A percentile compares a stretch with the other conserved stretches of the same genome.
Conservation (phyloP, 306 rosid species). For the Trichosanthes cucumerina region DNA sequence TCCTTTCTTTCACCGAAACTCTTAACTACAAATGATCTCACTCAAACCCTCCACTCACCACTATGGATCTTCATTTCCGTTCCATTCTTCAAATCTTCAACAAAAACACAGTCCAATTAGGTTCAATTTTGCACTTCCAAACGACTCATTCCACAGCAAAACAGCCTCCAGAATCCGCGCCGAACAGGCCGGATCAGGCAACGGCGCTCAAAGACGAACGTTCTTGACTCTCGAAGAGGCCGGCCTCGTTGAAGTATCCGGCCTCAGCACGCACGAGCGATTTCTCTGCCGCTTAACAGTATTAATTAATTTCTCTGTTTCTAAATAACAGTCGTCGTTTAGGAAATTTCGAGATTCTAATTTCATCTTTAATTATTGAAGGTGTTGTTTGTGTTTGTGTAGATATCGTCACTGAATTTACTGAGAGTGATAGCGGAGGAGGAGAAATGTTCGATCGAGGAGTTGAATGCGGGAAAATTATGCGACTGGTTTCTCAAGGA, state of each 20-base stretch:
- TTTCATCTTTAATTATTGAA: neutral
- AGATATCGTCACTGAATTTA: constrained; percentile 80
- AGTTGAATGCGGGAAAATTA: constrained; percentile 67
- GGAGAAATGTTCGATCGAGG: constrained; percentile 79
- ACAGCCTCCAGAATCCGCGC: neutral
- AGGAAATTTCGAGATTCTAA: too few species aligned
- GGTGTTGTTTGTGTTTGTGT: neutral
- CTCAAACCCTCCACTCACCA: constrained; percentile 22
- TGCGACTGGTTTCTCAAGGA: constrained; percentile 66
- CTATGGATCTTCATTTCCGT: constrained; percentile 21
- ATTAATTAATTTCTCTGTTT: neutral
- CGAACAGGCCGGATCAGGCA: constrained; percentile 15
- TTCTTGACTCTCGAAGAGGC: constrained; percentile 79
- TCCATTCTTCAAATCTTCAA: constrained; percentile 18
- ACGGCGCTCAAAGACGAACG: constrained; percentile 27
- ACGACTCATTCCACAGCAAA: neutral
- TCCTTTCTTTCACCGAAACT: too few species aligned
- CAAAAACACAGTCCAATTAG: constrained; percentile 5
- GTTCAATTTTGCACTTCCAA: neutral
- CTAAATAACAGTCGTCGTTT: neutral
- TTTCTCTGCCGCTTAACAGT: constrained; percentile 91
- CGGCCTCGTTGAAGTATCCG: constrained; percentile 83
- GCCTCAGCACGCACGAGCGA: constrained; percentile 66
- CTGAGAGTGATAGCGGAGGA: constrained; percentile 78
- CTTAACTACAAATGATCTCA: constrained; percentile 36